Base-by-base conservation (phyloP, 371 early-diverging fungal genomes). In the Rhizopus stolonifer region DNA sequence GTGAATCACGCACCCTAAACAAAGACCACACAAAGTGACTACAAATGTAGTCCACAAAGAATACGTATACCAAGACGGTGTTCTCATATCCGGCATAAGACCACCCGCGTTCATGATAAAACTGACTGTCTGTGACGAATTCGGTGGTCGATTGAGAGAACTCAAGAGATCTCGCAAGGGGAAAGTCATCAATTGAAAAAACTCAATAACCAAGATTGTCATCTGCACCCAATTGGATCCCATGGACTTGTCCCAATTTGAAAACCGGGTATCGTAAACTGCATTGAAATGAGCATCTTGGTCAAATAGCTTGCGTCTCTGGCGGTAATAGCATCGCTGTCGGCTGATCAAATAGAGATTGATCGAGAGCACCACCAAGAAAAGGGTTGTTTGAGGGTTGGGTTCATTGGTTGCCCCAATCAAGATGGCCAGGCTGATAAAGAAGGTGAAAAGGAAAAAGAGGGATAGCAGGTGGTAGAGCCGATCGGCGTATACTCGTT, bases 161-260 rank as follows among this genome's bases (percentile, higher is more conserved):
- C 64, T 67, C 54, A 82, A 71, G 26, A 83, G 60, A 47, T 81
- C 83, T 21, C 81, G 62, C 1, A 83, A 58, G 0, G 81, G 83
- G 34, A 83, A 83, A 0, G 80, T 72, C 51, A 83, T 64, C 0
- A 81, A 57, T 43, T 83, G 83, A 42, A 83, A 69, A 38, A 83
- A 80, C 36, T 83, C 83, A n/a, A 83, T 80, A 29, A 81, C 54
- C 0, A 83, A 61, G 43, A 83, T 81, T 10, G 70, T 71, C 19
- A 83, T 66, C 47, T 83, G 81, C 4, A 83, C 64, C 68, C 81
- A 83, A 46, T 83, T 83, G 21, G 79, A 74, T 69, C 72, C 74
- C 61, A 69, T 61, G 18, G 60, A 57, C 17, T 54, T 39, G 46
- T 79, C 64, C 77, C 79, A 74, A 23, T 64, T 67, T 0, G 64